A percentile compares a stretch with the other conserved stretches of the same genome.
These are phyloP conservation scores for Podaxis mareebaensis DNA, from an alignment of 768 basidiomycete species.

Conservation along the genomic window DNA sequence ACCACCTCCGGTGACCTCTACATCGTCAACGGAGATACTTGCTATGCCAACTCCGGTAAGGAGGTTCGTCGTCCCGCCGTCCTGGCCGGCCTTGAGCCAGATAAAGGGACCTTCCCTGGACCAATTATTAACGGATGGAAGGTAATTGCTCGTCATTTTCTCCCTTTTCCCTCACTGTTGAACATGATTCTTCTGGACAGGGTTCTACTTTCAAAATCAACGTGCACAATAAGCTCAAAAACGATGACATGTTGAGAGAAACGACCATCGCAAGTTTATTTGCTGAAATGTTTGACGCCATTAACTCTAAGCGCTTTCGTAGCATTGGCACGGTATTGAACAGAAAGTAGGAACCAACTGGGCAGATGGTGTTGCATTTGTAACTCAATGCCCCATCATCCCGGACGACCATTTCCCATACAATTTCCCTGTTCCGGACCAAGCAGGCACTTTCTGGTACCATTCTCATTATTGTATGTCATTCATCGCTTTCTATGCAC, in stretches of 20 bases:
- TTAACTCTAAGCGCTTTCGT: background rate
- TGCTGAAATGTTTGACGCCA: background rate
- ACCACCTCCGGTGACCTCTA: background rate
- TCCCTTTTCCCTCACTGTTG: background rate
- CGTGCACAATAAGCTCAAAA: slow-evolving; percentile 44
- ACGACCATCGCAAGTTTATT: slow-evolving; percentile 46
- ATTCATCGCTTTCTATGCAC: background rate
- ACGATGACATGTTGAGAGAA: slow-evolving; percentile 45
- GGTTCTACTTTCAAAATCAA: slow-evolving; percentile 47
- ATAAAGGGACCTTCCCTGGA: slow-evolving; percentile 21
- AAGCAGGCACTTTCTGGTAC: slow-evolving; percentile 50
- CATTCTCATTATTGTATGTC: slow-evolving; percentile 26
- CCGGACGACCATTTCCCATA: slow-evolving; percentile 40
- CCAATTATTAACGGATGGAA: slow-evolving; percentile 28
- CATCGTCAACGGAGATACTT: background rate
- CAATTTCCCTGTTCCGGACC: slow-evolving; percentile 32
- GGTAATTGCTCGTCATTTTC: slow-evolving; percentile 15
- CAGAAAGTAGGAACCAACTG: slow-evolving; percentile 32
- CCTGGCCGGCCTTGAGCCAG: slow-evolving; percentile 12
- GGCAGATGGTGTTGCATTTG: slow-evolving; percentile 41
- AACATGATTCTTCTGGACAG: slow-evolving; percentile 8
- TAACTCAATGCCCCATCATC: slow-evolving; percentile 43
- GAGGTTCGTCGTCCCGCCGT: background rate
- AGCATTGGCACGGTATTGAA: slow-evolving; percentile 50
- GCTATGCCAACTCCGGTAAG: background rate